Evolutionary conservation across 2,329 filamentous ascomycete species (phyloP).

Genomic region (Phaeoacremonium minimum): DNA sequence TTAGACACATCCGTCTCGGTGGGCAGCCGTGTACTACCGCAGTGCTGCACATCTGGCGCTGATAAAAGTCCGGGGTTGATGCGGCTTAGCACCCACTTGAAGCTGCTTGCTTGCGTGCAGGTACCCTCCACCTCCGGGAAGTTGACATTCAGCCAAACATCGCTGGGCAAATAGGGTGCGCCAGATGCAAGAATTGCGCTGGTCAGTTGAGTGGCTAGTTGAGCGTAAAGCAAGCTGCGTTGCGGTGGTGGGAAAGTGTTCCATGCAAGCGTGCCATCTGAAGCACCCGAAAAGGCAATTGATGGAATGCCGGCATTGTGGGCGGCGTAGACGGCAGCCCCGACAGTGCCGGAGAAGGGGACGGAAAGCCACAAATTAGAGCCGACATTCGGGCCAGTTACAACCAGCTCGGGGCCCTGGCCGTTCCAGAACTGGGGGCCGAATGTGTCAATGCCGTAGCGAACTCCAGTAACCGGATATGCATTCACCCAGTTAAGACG

Average conservation of each 20-base stretch:
- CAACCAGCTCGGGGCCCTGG: constrained; percentile 55
- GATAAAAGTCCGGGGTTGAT: constrained; percentile 53
- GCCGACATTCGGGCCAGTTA: constrained; percentile 59
- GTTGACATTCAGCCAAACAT: constrained; percentile 66
- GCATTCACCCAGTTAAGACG: constrained; percentile 70
- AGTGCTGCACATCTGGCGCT: constrained; percentile 51
- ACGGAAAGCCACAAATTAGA: constrained; percentile 52
- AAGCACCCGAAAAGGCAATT: constrained; percentile 62
- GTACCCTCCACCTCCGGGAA: constrained; percentile 48
- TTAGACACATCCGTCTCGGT: constrained; percentile 51
- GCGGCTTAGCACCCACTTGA: constrained; percentile 60
- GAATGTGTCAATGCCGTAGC: constrained; percentile 56
- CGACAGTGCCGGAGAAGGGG: constrained; percentile 64
- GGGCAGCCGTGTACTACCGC: constrained; percentile 50
- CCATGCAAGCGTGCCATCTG: constrained; percentile 46
- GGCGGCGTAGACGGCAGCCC: constrained; percentile 56
- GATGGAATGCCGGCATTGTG: constrained; percentile 52
- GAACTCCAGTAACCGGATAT: constrained; percentile 60
- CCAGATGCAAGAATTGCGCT: constrained; percentile 49
- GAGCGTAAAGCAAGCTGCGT: constrained; percentile 57
- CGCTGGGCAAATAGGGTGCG: constrained; percentile 57
- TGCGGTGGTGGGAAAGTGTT: constrained; percentile 45
- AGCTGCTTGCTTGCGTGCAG: constrained; percentile 49
- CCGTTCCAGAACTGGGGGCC: constrained; percentile 49
- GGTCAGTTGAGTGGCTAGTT: constrained; percentile 56